Evolutionary conservation across 176 grass and related monocot genomes (phyloP).

Genomic region (Oryza longistaminata): DNA sequence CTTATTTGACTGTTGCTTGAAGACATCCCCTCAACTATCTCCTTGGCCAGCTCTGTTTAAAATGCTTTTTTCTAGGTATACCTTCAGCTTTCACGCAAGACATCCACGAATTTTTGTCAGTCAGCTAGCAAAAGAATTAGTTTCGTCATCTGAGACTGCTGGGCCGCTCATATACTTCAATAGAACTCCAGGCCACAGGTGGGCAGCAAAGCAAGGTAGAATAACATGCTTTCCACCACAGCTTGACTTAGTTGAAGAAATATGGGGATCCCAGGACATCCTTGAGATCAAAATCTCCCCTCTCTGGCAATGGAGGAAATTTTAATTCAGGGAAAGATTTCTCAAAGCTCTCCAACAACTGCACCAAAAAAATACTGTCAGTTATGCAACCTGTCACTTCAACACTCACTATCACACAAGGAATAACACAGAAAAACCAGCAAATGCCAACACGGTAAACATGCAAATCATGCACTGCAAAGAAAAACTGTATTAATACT

Average conservation of each 20-base stretch:
- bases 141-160: conserved; percentile 17
- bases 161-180: conserved; percentile 8
- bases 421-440: not conserved
- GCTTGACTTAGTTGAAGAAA: conserved; percentile 80
- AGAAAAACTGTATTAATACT: not conserved
- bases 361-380: conserved; percentile 43
- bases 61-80: too few relatives aligned
- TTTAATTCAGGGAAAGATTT: conserved; percentile 64
- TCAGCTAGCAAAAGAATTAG: conserved; percentile 31
- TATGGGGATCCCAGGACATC: conserved; percentile 76
- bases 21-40: not conserved
- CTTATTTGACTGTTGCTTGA: conserved; percentile 14
- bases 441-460: not conserved
- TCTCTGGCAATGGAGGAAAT: conserved; percentile 84
- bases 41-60: not conserved
- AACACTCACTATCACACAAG: not conserved
- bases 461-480: not conserved
- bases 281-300: conserved; percentile 87
- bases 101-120: not conserved
- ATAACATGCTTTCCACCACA: not conserved
- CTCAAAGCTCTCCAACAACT: conserved; percentile 81
- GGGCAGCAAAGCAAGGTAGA: not conserved
- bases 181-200: not conserved
- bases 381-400: not conserved
- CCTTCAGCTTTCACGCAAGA: conserved; percentile 12